phyloP scores from a whole-genome alignment of 2,329 filamentous ascomycete genomes.

The Alternaria angustiovoidea region DNA sequence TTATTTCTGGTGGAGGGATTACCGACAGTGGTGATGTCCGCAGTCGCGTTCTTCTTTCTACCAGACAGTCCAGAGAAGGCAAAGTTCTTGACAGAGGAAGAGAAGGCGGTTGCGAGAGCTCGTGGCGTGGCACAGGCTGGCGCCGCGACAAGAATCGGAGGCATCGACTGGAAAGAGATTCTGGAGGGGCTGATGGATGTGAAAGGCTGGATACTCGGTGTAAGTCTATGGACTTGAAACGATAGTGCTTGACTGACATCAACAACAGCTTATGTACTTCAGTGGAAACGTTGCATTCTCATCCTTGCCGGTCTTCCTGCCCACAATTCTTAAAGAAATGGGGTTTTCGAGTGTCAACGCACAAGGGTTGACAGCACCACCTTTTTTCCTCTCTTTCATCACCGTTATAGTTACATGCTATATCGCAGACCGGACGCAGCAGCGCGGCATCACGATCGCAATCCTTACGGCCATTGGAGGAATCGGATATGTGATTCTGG shows the following conservation, averaged over 20 bases:
- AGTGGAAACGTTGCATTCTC: slow-evolving; percentile 61
- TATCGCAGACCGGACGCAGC: slow-evolving; percentile 70
- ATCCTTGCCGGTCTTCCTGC: slow-evolving; percentile 55
- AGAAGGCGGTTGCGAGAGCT: slow-evolving; percentile 46
- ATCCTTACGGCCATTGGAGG: slow-evolving; percentile 65
- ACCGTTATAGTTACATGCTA: slow-evolving; percentile 68
- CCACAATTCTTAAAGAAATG: slow-evolving; percentile 62
- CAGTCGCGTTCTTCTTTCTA: slow-evolving; percentile 54
- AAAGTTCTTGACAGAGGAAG: slow-evolving; percentile 53
- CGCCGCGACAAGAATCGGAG: slow-evolving; percentile 35
- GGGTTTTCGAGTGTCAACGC: slow-evolving; percentile 72
- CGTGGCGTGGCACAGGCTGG: slow-evolving; percentile 45
- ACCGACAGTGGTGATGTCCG: slow-evolving; percentile 54
- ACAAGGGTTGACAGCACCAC: slow-evolving; percentile 76
- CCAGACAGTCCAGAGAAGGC: slow-evolving; percentile 56
- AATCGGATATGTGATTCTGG: slow-evolving; percentile 71
- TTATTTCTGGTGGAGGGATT: slow-evolving; percentile 59
- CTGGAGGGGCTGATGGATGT: slow-evolving; percentile 39
- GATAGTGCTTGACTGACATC: slow-evolving; percentile 3
- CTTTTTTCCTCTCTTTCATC: slow-evolving; percentile 73
- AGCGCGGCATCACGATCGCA: slow-evolving; percentile 69
- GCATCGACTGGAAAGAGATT: slow-evolving; percentile 41
- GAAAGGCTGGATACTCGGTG: slow-evolving; percentile 47
- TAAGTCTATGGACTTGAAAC: slow-evolving; percentile 19
- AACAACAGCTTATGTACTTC: slow-evolving; percentile 46